Percentiles rank a stretch among this genome's conserved stretches.
phyloP scores from a whole-genome alignment of 192 early-diverging fungal species.

The Anaeromyces robustus region DNA sequence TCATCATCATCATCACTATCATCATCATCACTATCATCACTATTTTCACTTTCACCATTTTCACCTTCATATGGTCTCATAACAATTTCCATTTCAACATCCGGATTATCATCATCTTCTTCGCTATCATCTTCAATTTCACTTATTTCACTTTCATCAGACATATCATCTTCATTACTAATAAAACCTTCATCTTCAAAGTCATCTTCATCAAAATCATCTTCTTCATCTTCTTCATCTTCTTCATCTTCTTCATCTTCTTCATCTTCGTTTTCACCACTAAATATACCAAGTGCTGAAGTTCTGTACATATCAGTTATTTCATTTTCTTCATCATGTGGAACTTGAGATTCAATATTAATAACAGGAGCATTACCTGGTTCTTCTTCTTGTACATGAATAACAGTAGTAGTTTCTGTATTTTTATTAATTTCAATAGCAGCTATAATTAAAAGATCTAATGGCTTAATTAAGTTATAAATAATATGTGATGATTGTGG shows the following conservation, averaged over 20 bases:
- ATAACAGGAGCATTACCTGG: background rate
- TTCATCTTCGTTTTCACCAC: conserved; percentile 51
- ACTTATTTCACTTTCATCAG: conserved; percentile 28
- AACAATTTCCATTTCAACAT: conserved; percentile 24
- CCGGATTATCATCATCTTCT: conserved; percentile 26
- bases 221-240: conserved; percentile 40
- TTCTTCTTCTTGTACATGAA: background rate
- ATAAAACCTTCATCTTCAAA: background rate
- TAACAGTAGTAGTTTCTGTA: conserved; percentile 8
- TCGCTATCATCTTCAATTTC: conserved; percentile 12
- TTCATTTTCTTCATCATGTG: conserved; percentile 41
- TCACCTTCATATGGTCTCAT: conserved; percentile 23
- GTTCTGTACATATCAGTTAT: conserved; percentile 68
- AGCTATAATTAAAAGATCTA: conserved; percentile 74
- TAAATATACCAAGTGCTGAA: conserved; percentile 66
- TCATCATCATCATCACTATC: background rate
- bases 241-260: conserved; percentile 43
- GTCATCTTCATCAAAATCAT: conserved; percentile 47
- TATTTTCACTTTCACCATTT: conserved; percentile 16
- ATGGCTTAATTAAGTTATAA: conserved; percentile 62
- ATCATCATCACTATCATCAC: conserved; percentile 13
- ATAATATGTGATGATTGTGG: conserved; percentile 64
- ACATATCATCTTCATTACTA: conserved; percentile 1
- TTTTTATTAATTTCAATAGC: conserved; percentile 71
- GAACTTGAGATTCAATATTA: background rate